These are phyloP conservation scores for Termitomyces sp. DNA, from an alignment of 768 basidiomycete species.

Conservation along the genomic window DNA sequence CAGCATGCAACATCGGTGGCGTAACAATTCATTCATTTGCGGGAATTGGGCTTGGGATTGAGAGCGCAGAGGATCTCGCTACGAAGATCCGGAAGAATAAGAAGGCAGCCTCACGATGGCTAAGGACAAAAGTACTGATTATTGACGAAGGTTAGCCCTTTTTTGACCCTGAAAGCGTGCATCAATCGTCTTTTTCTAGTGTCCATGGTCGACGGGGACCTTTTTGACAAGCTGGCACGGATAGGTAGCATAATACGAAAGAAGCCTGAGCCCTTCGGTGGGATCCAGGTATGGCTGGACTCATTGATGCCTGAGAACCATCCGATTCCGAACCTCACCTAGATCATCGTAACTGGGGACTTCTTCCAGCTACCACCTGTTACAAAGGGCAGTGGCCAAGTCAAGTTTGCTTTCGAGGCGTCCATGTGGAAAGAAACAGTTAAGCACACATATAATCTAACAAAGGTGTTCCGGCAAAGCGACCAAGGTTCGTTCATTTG, in stretches of 20 bases:
- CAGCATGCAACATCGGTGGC: slow-evolving; percentile 97
- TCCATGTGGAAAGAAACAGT: slow-evolving; percentile 70
- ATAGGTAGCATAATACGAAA: slow-evolving; percentile 67
- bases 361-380: slow-evolving; percentile 99
- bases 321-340: not conserved
- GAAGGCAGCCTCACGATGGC: slow-evolving; percentile 80
- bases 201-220: slow-evolving; percentile 93
- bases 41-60: slow-evolving; percentile 86
- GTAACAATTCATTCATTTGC: slow-evolving; percentile 93
- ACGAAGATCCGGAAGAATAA: slow-evolving; percentile 75
- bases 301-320: not conserved
- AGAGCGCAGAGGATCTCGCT: slow-evolving; percentile 56
- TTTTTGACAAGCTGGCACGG: slow-evolving; percentile 85
- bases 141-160: slow-evolving; percentile 66
- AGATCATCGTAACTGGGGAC: slow-evolving; percentile 93
- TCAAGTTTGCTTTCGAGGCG: slow-evolving; percentile 94
- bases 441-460: slow-evolving; percentile 84
- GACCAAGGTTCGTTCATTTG: slow-evolving; percentile 64
- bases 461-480: slow-evolving; percentile 92
- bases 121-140: slow-evolving; percentile 78
- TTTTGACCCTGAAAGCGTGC: not conserved
- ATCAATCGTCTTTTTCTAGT: slow-evolving; percentile 47
- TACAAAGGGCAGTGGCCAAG: slow-evolving; percentile 47
- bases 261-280: slow-evolving; percentile 77
- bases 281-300: slow-evolving; percentile 66